Evolutionary conservation across 331 rosid species (phyloP).

Genomic region (Cydonia oblonga): DNA sequence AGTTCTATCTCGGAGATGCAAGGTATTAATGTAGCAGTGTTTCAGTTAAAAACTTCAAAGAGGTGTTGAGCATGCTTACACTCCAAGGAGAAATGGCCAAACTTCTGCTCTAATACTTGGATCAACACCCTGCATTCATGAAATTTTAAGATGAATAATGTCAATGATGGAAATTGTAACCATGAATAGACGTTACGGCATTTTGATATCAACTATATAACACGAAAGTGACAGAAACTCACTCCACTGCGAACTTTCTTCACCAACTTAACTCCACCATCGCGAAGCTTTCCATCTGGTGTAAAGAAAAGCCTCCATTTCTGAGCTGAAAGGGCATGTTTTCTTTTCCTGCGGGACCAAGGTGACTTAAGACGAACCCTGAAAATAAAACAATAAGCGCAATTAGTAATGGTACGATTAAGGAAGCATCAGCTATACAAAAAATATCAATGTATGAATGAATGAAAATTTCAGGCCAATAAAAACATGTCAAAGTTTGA

Average conservation of each 20-base stretch:
- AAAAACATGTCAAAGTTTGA: neutral
- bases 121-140: constrained; percentile 73
- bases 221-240: constrained; percentile 30
- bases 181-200: neutral
- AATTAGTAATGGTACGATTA: neutral
- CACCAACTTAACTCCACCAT: constrained; percentile 82
- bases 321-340: constrained; percentile 65
- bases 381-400: constrained; percentile 14
- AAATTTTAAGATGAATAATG: constrained; percentile 13
- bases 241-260: constrained; percentile 98
- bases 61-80: constrained; percentile 48
- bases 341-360: constrained; percentile 97
- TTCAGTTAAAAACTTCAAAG: neutral
- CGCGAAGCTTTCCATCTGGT: constrained; percentile 71
- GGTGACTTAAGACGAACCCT: constrained; percentile 96
- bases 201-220: neutral
- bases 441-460: neutral
- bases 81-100: constrained; percentile 99
- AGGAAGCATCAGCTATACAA: neutral
- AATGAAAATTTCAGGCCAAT: neutral
- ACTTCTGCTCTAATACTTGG: constrained; percentile 85
- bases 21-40: neutral
- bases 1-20: constrained; percentile 6
- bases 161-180: neutral
- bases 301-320: constrained; percentile 74